Conservation (phyloP, 345 rosid genomes). For the Eucalyptus pumila region DNA sequence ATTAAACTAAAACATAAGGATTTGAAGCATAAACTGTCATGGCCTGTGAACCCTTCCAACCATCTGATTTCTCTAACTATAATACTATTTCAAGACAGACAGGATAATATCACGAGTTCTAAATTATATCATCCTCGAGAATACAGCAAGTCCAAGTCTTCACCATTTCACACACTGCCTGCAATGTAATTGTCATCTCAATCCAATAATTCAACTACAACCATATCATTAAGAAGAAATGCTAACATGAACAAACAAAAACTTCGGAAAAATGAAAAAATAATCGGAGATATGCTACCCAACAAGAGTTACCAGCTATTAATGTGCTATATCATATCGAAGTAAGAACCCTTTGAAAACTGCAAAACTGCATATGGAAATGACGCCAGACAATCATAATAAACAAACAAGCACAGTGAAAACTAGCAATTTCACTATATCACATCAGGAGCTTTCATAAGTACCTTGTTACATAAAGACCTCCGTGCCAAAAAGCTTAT, state of each 20-base stretch:
- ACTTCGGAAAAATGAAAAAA: neutral
- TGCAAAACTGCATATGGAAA: neutral
- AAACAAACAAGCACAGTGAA: neutral
- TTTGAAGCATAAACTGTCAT: neutral
- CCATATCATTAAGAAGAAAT: neutral
- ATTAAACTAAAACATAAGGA: neutral
- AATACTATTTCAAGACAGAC: neutral
- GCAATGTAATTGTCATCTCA: neutral
- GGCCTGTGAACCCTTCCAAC: neutral
- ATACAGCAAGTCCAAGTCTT: neutral
- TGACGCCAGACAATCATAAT: neutral
- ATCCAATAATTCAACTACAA: neutral
- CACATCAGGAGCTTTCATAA: neutral
- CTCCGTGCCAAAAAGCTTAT: slow-evolving; percentile 69
- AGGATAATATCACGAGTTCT: neutral
- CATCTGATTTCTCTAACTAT: neutral
- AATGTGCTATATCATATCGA: neutral
- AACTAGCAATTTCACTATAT: neutral
- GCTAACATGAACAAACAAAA: neutral
- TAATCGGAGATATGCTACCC: neutral
- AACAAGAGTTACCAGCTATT: neutral
- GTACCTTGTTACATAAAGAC: slow-evolving; percentile 33
- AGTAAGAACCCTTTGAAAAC: neutral
- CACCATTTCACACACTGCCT: neutral
- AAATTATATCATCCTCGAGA: neutral